Percentiles rank a stretch among this genome's conserved stretches.
phyloP scores from a whole-genome alignment of 2,329 filamentous ascomycete species.

The Colletotrichum spinosum region DNA sequence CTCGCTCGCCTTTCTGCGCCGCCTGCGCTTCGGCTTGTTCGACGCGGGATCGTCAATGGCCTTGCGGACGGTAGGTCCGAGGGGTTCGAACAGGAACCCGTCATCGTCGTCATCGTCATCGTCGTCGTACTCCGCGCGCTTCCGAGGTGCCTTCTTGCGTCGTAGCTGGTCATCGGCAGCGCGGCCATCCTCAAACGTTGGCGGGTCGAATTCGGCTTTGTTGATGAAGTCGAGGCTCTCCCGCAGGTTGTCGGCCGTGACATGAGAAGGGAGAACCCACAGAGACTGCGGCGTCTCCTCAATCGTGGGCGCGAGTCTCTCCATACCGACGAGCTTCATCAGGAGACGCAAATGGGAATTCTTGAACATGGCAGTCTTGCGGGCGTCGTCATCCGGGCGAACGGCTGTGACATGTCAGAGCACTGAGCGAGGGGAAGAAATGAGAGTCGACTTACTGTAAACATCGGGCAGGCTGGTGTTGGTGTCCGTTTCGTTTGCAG shows the following conservation, averaged over 20 bases:
- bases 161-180: constrained; percentile 83
- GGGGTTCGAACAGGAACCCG: constrained; percentile 75
- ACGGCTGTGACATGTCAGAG: constrained; percentile 61
- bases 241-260: constrained; percentile 74
- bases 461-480: constrained; percentile 45
- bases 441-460: constrained; percentile 60
- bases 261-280: constrained; percentile 79
- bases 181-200: constrained; percentile 79
- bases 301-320: constrained; percentile 62
- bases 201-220: constrained; percentile 82
- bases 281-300: constrained; percentile 80
- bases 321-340: constrained; percentile 80
- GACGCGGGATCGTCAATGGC: constrained; percentile 56
- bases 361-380: constrained; percentile 83
- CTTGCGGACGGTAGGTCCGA: constrained; percentile 71
- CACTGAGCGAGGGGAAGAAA: constrained; percentile 1
- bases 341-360: constrained; percentile 89
- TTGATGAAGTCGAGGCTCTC: constrained; percentile 79
- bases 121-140: constrained; percentile 74
- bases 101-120: constrained; percentile 62
- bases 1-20: constrained; percentile 60
- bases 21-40: constrained; percentile 51
- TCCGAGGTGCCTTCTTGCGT: constrained; percentile 70
- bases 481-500: constrained; percentile 42
- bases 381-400: constrained; percentile 72